These are phyloP conservation scores for Saccharomycopsis capsularis DNA, from an alignment of 805 yeast species.

Conservation along the genomic window DNA sequence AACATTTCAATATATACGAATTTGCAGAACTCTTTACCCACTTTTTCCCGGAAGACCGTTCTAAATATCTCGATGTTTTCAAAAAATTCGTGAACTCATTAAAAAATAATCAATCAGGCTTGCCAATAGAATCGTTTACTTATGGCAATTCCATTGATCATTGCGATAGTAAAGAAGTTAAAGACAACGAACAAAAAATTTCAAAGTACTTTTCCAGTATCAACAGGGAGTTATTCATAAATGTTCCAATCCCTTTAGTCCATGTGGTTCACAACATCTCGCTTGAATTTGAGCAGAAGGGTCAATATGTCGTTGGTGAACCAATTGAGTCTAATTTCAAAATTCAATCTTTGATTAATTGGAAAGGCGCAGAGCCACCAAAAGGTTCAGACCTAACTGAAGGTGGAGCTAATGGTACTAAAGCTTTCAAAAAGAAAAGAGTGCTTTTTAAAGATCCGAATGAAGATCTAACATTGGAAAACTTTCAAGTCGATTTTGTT, in stretches of 20 bases:
- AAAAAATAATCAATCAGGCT: conserved; percentile 4
- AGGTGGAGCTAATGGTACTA: not conserved
- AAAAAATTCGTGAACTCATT: conserved; percentile 15
- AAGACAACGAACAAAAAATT: conserved; percentile 1
- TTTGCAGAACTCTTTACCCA: conserved; percentile 17
- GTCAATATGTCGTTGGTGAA: conserved; percentile 54
- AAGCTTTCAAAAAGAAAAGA: conserved; percentile 19
- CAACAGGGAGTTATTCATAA: conserved; percentile 34
- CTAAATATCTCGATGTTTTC: conserved; percentile 16
- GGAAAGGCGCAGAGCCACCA: conserved; percentile 31
- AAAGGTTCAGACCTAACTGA: not conserved
- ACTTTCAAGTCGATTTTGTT: conserved; percentile 41
- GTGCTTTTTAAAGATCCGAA: conserved; percentile 21
- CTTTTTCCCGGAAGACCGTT: conserved; percentile 18
- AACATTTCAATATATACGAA: conserved; percentile 17
- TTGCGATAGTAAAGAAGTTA: not conserved
- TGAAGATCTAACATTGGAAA: conserved; percentile 22
- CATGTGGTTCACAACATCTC: conserved; percentile 56
- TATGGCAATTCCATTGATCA: conserved; percentile 10
- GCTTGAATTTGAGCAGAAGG: conserved; percentile 29
- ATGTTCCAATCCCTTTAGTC: conserved; percentile 56
- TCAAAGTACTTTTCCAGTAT: conserved; percentile 10
- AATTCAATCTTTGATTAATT: conserved; percentile 39
- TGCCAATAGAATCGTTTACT: conserved; percentile 5
- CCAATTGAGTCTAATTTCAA: conserved; percentile 42